These are phyloP conservation scores for Sarocladium oryzae DNA, from an alignment of 2,329 filamentous ascomycete species.

Conservation along the genomic window DNA sequence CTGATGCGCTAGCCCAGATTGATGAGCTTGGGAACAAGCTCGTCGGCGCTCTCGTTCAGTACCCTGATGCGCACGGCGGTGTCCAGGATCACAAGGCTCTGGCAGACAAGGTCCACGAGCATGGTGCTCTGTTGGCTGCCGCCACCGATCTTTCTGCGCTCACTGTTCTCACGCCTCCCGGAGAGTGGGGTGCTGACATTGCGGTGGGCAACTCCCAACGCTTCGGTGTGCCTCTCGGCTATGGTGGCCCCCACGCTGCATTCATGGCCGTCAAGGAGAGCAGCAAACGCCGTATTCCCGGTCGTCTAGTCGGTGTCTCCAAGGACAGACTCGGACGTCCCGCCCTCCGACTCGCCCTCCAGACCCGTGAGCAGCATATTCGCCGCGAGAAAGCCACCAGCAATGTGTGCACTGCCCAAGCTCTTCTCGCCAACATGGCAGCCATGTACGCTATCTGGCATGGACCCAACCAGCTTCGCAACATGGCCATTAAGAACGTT, in stretches of 20 bases:
- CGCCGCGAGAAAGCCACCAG: conserved; percentile 93
- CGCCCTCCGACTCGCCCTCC: conserved; percentile 66
- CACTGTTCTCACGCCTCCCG: conserved; percentile 80
- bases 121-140: conserved; percentile 74
- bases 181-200: conserved; percentile 92
- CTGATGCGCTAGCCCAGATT: conserved; percentile 53
- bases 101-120: conserved; percentile 69
- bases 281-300: conserved; percentile 91
- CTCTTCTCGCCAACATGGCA: conserved; percentile 89
- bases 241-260: conserved; percentile 89
- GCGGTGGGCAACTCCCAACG: conserved; percentile 90
- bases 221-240: conserved; percentile 87
- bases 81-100: conserved; percentile 68
- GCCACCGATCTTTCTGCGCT: conserved; percentile 85
- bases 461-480: conserved; percentile 73
- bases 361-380: conserved; percentile 84
- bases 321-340: conserved; percentile 80
- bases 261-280: conserved; percentile 92
- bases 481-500: conserved; percentile 69
- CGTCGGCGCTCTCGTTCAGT: conserved; percentile 88
- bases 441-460: conserved; percentile 94
- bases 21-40: conserved; percentile 73
- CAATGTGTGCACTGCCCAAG: conserved; percentile 95
- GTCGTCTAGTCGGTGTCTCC: conserved; percentile 82
- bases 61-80: conserved; percentile 81